These are phyloP conservation scores for Lactuca sativa DNA, from an alignment of 129 eudicot genomes.

Conservation along the genomic window DNA sequence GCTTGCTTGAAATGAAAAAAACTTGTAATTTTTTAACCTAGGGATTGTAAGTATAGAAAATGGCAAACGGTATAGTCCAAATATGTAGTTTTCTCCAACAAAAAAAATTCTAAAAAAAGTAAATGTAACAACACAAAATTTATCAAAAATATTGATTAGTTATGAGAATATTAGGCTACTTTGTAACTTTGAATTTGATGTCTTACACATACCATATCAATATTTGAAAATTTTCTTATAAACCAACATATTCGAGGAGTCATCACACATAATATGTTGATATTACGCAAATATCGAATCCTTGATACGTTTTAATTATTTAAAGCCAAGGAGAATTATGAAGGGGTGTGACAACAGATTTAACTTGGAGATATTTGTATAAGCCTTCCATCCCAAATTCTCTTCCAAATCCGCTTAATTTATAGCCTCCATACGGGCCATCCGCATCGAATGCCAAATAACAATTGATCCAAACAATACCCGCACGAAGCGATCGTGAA, in stretches of 20 bases:
- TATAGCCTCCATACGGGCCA: constrained; percentile 76
- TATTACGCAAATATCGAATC: neutral
- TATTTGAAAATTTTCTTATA: neutral
- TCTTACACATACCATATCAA: neutral
- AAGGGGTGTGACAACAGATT: constrained; percentile 73
- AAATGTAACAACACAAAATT: no score
- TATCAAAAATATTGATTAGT: no score
- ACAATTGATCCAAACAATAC: constrained; percentile 80
- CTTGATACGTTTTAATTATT: neutral
- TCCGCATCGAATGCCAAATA: constrained; percentile 56
- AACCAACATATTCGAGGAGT: no score
- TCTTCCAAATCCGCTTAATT: constrained; percentile 81
- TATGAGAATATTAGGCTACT: no score
- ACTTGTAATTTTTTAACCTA: no score
- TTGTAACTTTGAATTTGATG: no score
- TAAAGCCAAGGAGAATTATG: constrained; percentile 76
- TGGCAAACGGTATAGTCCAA: no score
- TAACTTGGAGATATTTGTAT: constrained; percentile 65
- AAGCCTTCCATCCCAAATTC: constrained; percentile 70
- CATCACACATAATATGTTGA: neutral
- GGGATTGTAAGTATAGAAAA: no score
- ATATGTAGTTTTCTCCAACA: no score
- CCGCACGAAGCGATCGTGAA: constrained; percentile 83
- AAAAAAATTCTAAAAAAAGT: no score
- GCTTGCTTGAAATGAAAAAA: no score